These are phyloP conservation scores for Pyronema omphalodes DNA, from an alignment of 495 filamentous ascomycete species.

Conservation along the genomic window DNA sequence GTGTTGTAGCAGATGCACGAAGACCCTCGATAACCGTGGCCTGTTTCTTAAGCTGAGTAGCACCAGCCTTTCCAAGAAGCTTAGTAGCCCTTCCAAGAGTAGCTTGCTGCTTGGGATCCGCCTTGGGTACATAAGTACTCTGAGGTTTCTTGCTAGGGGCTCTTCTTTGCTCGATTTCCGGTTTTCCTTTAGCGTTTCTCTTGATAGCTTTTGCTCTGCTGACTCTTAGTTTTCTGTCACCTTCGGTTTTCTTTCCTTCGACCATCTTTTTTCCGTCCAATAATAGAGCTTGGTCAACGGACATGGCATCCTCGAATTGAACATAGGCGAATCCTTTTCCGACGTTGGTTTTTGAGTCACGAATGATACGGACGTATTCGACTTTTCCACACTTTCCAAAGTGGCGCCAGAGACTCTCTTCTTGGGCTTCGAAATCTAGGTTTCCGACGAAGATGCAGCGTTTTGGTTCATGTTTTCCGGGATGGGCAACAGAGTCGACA, in stretches of 20 bases:
- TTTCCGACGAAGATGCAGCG: conserved; percentile 95
- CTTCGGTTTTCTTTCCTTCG: conserved; percentile 78
- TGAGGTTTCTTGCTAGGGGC: conserved; percentile 9
- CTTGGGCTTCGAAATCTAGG: conserved; percentile 80
- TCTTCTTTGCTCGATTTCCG: not conserved
- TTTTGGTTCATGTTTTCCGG: conserved; percentile 57
- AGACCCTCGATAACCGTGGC: conserved; percentile 67
- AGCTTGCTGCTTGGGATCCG: conserved; percentile 48
- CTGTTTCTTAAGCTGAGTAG: conserved; percentile 39
- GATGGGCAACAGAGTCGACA: conserved; percentile 80
- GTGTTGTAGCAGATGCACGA: conserved; percentile 50
- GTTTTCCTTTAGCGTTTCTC: conserved; percentile 36
- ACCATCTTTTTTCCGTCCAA: conserved; percentile 75
- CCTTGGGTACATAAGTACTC: conserved; percentile 41
- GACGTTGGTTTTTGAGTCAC: conserved; percentile 74
- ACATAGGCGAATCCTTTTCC: conserved; percentile 98
- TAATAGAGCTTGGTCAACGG: conserved; percentile 72
- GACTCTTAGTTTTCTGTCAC: conserved; percentile 77
- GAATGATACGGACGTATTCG: conserved; percentile 83
- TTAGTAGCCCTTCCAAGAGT: conserved; percentile 61
- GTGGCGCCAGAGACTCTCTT: conserved; percentile 86
- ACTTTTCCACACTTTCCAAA: conserved; percentile 66
- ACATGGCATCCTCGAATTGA: conserved; percentile 74
- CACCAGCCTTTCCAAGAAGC: conserved; percentile 64
- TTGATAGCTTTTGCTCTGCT: conserved; percentile 59